phyloP scores from a whole-genome alignment of 805 yeast genomes.

The Priceomyces carsonii region DNA sequence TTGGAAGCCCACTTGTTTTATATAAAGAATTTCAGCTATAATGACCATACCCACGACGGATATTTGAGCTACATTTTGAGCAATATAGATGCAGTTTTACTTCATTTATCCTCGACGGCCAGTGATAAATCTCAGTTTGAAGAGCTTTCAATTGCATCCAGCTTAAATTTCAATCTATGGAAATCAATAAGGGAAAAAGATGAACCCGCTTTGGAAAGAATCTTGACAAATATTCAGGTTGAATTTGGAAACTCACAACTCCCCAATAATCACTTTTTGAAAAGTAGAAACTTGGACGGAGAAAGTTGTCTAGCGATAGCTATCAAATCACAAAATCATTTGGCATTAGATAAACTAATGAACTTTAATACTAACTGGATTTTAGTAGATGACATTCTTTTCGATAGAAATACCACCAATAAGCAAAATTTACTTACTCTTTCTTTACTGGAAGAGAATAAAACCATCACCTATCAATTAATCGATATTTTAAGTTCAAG shows the following conservation, averaged over 20 bases:
- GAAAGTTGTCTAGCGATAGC: constrained; percentile 73
- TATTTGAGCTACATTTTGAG: constrained; percentile 74
- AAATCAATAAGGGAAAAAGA: constrained; percentile 40
- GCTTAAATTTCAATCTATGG: constrained; percentile 56
- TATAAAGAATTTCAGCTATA: constrained; percentile 57
- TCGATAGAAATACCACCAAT: constrained; percentile 55
- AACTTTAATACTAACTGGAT: constrained; percentile 48
- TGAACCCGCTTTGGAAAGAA: constrained; percentile 10
- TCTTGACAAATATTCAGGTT: constrained; percentile 14
- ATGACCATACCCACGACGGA: constrained; percentile 46
- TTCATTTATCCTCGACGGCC: constrained; percentile 44
- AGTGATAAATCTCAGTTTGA: constrained; percentile 28
- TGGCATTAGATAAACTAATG: constrained; percentile 48
- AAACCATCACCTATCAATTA: constrained; percentile 47
- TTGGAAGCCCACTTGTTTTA: constrained; percentile 67
- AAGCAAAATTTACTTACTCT: constrained; percentile 59
- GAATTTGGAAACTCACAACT: constrained; percentile 11
- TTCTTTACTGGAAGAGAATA: constrained; percentile 59
- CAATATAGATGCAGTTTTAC: constrained; percentile 79
- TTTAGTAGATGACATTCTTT: constrained; percentile 65
- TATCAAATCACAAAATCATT: constrained; percentile 46
- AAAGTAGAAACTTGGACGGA: constrained; percentile 47
- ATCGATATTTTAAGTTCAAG: constrained; percentile 39
- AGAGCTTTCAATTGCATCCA: constrained; percentile 43
- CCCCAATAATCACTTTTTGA: constrained; percentile 21